Evolutionary conservation across 768 basidiomycete genomes (phyloP).

Genomic region (Paxillus involutus): DNA sequence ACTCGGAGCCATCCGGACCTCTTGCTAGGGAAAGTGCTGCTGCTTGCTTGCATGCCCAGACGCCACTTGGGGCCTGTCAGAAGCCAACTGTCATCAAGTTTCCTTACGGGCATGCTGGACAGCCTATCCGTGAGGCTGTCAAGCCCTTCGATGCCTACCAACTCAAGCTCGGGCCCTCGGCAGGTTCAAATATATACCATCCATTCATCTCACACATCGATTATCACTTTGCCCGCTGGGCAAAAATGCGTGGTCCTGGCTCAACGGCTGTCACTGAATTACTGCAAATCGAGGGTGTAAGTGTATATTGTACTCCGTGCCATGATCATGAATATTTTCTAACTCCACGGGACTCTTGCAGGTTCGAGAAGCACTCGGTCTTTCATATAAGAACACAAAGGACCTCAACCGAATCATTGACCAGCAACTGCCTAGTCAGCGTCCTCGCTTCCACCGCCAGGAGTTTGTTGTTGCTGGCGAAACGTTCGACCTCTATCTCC

Average conservation of each 20-base stretch:
- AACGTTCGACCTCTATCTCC: slow-evolving; percentile 30
- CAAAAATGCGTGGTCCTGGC: slow-evolving; percentile 34
- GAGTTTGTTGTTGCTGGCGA: slow-evolving; percentile 25
- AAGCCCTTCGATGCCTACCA: not conserved
- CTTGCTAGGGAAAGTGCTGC: not conserved
- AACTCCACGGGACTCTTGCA: not conserved
- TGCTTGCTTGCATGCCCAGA: not conserved
- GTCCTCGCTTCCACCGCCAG: not conserved
- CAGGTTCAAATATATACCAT: slow-evolving; percentile 15
- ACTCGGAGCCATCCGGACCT: not conserved
- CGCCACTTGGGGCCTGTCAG: not conserved
- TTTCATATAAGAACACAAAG: slow-evolving; percentile 11
- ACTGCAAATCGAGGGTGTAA: slow-evolving; percentile 38
- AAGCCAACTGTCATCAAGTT: not conserved
- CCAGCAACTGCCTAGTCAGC: slow-evolving; percentile 11
- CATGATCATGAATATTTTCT: not conserved
- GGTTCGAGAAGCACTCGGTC: slow-evolving; percentile 5
- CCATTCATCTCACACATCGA: slow-evolving; percentile 37
- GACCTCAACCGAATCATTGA: slow-evolving; percentile 34
- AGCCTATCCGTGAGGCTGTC: not conserved
- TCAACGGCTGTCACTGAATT: slow-evolving; percentile 40
- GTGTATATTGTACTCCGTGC: slow-evolving; percentile 7
- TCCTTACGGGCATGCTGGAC: not conserved
- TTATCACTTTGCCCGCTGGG: slow-evolving; percentile 42
- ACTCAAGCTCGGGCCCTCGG: not conserved